phyloP scores from a whole-genome alignment of 768 basidiomycete species.

The Mrakia frigida region DNA sequence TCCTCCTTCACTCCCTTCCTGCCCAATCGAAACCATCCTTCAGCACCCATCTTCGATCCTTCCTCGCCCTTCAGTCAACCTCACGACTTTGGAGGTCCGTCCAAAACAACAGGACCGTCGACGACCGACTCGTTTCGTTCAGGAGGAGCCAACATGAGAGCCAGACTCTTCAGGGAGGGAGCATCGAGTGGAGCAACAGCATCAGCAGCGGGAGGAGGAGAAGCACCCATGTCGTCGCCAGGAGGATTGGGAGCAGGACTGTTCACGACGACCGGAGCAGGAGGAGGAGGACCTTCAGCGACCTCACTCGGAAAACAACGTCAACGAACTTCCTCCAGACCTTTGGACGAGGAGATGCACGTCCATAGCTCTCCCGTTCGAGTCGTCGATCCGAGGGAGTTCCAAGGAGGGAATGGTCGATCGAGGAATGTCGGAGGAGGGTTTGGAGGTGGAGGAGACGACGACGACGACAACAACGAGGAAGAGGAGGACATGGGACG shows the following conservation, averaged over 20 bases:
- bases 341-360: not conserved
- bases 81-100: slow-evolving; percentile 5
- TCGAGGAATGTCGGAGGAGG: not conserved
- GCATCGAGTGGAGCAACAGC: not conserved
- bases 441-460: not conserved
- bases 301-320: slow-evolving; percentile 2
- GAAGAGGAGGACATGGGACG: slow-evolving; percentile 1
- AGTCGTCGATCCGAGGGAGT: not conserved
- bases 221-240: not conserved
- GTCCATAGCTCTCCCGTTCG: slow-evolving; percentile 4
- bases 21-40: not conserved
- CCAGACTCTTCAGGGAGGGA: not conserved
- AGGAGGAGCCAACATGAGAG: slow-evolving; percentile 6
- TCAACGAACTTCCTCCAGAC: not conserved
- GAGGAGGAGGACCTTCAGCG: not conserved
- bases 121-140: not conserved
- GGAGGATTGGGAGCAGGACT: not conserved
- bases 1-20: slow-evolving; percentile 8
- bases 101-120: not conserved
- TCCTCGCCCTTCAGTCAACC: slow-evolving; percentile 24
- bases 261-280: not conserved
- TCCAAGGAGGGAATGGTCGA: not conserved
- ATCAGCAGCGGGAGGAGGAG: not conserved
- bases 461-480: not conserved
- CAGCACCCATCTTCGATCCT: slow-evolving; percentile 21